A percentile compares a stretch with the other conserved stretches of the same genome.
Evolutionary conservation across 805 yeast genomes (phyloP).

Genomic region (Lipomyces kockii): DNA sequence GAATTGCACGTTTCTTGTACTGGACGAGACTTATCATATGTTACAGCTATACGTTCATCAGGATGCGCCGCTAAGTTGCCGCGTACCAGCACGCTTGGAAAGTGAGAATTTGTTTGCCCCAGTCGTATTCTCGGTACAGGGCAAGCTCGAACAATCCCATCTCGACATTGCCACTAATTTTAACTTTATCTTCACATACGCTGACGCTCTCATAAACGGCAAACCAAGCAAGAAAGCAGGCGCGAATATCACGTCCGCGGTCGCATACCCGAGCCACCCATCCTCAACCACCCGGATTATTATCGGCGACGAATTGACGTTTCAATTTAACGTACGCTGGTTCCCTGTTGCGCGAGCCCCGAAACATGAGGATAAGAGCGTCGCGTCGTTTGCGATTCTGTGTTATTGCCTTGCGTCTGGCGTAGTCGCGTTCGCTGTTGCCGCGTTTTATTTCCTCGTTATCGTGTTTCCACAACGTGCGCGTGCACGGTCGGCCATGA

Average conservation of each 20-base stretch:
- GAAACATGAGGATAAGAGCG: conserved; percentile 21
- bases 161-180: conserved; percentile 65
- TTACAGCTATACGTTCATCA: conserved; percentile 78
- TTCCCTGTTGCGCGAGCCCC: conserved; percentile 31
- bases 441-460: conserved; percentile 34
- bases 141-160: conserved; percentile 68
- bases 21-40: conserved; percentile 70
- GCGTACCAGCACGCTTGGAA: conserved; percentile 58
- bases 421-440: conserved; percentile 31
- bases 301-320: conserved; percentile 66
- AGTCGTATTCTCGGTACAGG: conserved; percentile 65
- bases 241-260: conserved; percentile 42
- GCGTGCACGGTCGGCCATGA: conserved; percentile 21
- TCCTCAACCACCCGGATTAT: conserved; percentile 53
- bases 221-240: conserved; percentile 40
- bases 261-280: conserved; percentile 30
- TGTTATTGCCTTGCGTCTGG: conserved; percentile 36
- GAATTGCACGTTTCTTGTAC: conserved; percentile 64
- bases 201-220: conserved; percentile 39
- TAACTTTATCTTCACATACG: conserved; percentile 56
- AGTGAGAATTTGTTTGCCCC: conserved; percentile 50
- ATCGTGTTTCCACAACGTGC: conserved; percentile 39
- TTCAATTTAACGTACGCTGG: conserved; percentile 68
- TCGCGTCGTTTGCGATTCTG: conserved; percentile 30
- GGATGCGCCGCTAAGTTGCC: conserved; percentile 75